phyloP scores from a whole-genome alignment of 2,329 filamentous ascomycete genomes.

The Aspergillus fumigatus region DNA sequence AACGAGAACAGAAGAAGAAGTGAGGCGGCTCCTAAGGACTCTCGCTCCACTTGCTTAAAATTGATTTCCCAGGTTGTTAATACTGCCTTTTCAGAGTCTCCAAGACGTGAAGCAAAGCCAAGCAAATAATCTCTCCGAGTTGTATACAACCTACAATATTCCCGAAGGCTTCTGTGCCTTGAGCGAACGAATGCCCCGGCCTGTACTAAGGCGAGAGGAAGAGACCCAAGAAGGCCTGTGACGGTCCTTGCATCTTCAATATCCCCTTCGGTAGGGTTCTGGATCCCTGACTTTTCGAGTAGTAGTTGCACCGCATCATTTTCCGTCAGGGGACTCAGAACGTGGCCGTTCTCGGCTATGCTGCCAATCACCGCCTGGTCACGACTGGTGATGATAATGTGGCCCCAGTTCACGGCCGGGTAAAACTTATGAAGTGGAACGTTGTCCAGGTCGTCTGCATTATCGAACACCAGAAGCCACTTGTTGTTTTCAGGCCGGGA shows the following conservation, averaged over 20 bases:
- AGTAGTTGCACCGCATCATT: slow-evolving; percentile 8
- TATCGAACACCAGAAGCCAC: slow-evolving; percentile 3
- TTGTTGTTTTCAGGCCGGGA: slow-evolving; percentile 4
- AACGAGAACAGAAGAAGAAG: slow-evolving; percentile 14
- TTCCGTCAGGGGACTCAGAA: slow-evolving; percentile 1
- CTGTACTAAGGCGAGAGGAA: slow-evolving; percentile 14
- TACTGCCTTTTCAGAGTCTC: slow-evolving; percentile 10
- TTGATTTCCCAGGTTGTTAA: slow-evolving; percentile 13
- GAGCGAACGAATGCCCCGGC: slow-evolving; percentile 14
- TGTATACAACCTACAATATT: slow-evolving; percentile 9
- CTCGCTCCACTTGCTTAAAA: slow-evolving; percentile 10
- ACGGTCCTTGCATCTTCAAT: slow-evolving; percentile 5
- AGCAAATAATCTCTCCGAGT: slow-evolving; percentile 7
- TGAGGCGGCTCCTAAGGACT: slow-evolving; percentile 5
- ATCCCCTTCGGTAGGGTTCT: slow-evolving; percentile 2
- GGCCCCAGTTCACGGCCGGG: slow-evolving; percentile 4
- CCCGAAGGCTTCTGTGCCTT: slow-evolving; percentile 7
- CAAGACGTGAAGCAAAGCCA: slow-evolving; percentile 3
- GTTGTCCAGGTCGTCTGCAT: slow-evolving; percentile 3
- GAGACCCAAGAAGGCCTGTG: slow-evolving; percentile 7
- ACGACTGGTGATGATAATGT: slow-evolving; percentile 6
- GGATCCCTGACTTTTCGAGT: slow-evolving; percentile 7
- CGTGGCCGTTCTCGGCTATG: slow-evolving; percentile 4
- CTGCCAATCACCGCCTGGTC: slow-evolving; percentile 1
- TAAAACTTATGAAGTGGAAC: slow-evolving; percentile 4